Evolutionary conservation across 2,329 filamentous ascomycete genomes (phyloP).

Genomic region (Verticillium nonalfalfae): DNA sequence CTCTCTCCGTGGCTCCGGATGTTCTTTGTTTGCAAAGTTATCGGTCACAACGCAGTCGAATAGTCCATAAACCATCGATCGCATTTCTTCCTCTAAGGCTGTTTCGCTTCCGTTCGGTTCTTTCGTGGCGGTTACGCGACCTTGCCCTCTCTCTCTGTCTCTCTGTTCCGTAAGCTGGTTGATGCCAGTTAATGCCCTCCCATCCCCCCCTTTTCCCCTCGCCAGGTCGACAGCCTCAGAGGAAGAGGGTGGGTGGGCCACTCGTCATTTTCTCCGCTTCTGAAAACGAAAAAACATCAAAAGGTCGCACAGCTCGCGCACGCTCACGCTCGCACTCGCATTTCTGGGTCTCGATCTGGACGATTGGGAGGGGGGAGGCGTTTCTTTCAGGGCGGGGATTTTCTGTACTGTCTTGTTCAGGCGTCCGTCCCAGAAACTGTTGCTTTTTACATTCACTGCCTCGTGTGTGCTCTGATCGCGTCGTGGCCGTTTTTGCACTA

Average conservation of each 20-base stretch:
- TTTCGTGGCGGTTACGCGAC: neutral
- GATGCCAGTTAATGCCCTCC: neutral
- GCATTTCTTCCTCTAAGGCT: constrained; percentile 10
- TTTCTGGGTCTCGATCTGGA: neutral
- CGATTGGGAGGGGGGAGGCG: neutral
- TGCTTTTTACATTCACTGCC: neutral
- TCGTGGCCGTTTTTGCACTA: neutral
- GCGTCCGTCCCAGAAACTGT: neutral
- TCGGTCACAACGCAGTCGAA: constrained; percentile 49
- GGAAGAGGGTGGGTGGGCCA: neutral
- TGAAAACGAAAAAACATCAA: neutral
- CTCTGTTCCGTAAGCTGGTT: neutral
- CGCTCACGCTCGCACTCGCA: neutral
- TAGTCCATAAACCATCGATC: constrained; percentile 37
- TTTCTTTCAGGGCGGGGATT: neutral
- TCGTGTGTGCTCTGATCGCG: neutral
- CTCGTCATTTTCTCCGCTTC: neutral
- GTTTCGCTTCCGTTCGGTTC: neutral
- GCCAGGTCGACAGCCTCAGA: neutral
- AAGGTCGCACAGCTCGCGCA: neutral
- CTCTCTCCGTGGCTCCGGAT: constrained; percentile 46
- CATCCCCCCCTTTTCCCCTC: neutral
- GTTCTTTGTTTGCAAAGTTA: constrained; percentile 47
- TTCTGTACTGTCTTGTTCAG: neutral
- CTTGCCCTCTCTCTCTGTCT: neutral